phyloP scores from a whole-genome alignment of 176 grass and related monocot species.

The Elymus sibiricus region DNA sequence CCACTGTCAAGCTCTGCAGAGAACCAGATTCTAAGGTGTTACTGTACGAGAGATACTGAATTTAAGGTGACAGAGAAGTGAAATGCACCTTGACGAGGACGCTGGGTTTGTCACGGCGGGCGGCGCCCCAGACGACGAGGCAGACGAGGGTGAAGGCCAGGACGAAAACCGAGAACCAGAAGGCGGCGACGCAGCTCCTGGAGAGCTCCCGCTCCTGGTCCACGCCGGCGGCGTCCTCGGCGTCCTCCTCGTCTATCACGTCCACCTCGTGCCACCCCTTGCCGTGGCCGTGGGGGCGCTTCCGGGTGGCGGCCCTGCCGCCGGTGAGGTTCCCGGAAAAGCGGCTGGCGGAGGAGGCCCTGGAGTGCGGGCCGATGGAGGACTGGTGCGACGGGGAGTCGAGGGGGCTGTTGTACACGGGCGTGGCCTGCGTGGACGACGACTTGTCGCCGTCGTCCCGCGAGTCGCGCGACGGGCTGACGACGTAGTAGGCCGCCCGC shows the following conservation, averaged over 20 bases:
- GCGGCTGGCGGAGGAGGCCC: slow-evolving; percentile 71
- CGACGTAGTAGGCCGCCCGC: slow-evolving; percentile 75
- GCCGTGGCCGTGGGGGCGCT: slow-evolving; percentile 34
- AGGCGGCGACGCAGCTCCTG: slow-evolving; percentile 42
- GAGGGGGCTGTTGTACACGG: slow-evolving; percentile 85
- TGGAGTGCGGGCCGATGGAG: slow-evolving; percentile 66
- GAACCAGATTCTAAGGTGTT: not conserved
- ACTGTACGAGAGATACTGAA: not conserved
- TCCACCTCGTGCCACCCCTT: slow-evolving; percentile 73
- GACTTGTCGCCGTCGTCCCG: slow-evolving; percentile 81
- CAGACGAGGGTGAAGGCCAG: slow-evolving; percentile 60
- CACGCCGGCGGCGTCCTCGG: slow-evolving; percentile 40
- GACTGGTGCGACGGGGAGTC: slow-evolving; percentile 83
- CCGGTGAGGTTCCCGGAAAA: slow-evolving; percentile 78
- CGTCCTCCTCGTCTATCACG: slow-evolving; percentile 68
- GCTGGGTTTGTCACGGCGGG: slow-evolving; percentile 55
- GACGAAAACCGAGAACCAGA: slow-evolving; percentile 43
- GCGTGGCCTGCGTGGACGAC: slow-evolving; percentile 69
- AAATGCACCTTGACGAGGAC: slow-evolving; percentile 58
- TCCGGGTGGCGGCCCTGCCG: slow-evolving; percentile 18
- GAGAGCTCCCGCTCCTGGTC: slow-evolving; percentile 42
- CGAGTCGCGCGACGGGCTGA: slow-evolving; percentile 87
- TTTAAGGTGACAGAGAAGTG: not conserved
- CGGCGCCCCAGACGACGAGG: slow-evolving; percentile 83
- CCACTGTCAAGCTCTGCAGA: slow-evolving; percentile 62